A percentile compares a stretch with the other conserved stretches of the same genome.
phyloP scores from a whole-genome alignment of 768 basidiomycete species.

The Tulasnella calospora region DNA sequence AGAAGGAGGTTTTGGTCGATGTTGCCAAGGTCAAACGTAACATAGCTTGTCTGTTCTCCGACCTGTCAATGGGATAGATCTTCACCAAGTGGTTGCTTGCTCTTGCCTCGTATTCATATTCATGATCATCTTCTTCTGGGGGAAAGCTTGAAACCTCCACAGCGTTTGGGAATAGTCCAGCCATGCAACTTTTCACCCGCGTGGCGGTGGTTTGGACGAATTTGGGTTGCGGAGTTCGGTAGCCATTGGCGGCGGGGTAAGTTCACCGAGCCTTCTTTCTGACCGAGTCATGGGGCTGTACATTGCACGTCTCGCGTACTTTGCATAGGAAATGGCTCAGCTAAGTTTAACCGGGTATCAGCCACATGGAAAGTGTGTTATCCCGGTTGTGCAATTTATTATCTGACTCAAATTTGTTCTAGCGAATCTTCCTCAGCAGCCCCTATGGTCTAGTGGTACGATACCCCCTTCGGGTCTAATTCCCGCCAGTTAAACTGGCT shows the following conservation, averaged over 20 bases:
- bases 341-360: background rate
- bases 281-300: background rate
- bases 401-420: background rate
- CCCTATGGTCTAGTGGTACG: conserved; percentile 26
- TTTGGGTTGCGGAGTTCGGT: background rate
- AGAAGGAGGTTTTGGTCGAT: conserved; percentile 72
- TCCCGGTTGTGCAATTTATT: background rate
- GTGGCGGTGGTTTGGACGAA: background rate
- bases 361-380: background rate
- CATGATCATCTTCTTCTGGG: conserved; percentile 22
- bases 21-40: conserved; percentile 66
- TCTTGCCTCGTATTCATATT: conserved; percentile 28
- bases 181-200: background rate
- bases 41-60: conserved; percentile 41
- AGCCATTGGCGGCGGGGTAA: background rate
- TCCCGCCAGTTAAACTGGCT: background rate
- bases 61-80: background rate
- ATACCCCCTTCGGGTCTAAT: conserved; percentile 22
- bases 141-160: conserved; percentile 7
- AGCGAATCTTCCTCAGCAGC: background rate
- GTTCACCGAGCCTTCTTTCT: background rate
- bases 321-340: background rate
- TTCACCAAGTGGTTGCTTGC: background rate
- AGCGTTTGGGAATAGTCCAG: background rate
- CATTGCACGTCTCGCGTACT: background rate